Base-by-base conservation (phyloP, 495 filamentous ascomycete genomes). In the Rhypophila decipiens region DNA sequence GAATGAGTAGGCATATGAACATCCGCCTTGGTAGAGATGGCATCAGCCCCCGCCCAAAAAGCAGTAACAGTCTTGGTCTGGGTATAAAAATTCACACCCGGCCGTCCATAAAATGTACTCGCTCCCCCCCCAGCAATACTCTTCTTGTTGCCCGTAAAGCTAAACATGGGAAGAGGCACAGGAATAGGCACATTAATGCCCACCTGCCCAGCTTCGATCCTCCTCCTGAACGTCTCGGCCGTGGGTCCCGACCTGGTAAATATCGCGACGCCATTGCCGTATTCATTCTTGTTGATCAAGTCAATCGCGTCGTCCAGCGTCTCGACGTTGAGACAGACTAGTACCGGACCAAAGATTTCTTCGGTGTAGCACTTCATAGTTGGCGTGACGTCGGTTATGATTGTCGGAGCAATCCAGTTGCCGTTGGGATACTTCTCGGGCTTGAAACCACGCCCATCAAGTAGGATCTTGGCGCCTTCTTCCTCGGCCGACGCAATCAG, bases 71-170 rank as follows among this genome's bases (percentile, higher is more conserved):
- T 98, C 84, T 98, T 96, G 58, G 84, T 76, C 75, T 97, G 93
- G 12, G 93, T 98, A 61, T 95, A 98, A 65, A 98, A 98, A 47
- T 85, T 82, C 56, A 98, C 56, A 3, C 91, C 93, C 13, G 88
- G 85, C 67, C 88, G 86, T 43, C 93, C 93, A 59, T 98, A 98
- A 61, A 98, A 98, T 9, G 88, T 91, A 69, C 83, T 95, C 33
- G 87, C 90, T 46, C 93, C 91, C 19, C 90, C 89, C 33, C 93
- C 93, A 0, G 93, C 93, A 39, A 98, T 77, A 62, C 85, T 90
- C 75, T 85, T 89, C 83, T 98, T 98, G 70, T 97, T 98, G 44
- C 93, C 93, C 17, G 93, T 98, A 71, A 98, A 98, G 43, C 80
- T 86, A 71, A 96, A 98, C 87, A 96, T 94, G 58, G 91, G 87